These are phyloP conservation scores for Paramecium tetraurelia DNA, from an alignment of 73 alveolate species.

Conservation along the genomic window DNA sequence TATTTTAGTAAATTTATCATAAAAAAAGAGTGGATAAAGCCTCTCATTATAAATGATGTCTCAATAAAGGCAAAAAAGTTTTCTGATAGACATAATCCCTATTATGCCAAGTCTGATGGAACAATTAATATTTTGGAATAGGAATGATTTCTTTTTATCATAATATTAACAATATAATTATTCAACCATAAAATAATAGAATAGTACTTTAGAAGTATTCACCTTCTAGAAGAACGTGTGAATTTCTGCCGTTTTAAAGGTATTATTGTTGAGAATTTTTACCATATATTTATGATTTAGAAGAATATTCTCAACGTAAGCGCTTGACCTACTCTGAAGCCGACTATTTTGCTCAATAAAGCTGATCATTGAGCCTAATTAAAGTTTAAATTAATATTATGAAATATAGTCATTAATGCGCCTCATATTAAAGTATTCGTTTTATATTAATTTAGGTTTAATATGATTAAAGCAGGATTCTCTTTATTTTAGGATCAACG, in stretches of 20 bases:
- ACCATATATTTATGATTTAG: neutral
- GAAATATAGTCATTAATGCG: neutral
- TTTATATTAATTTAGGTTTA: neutral
- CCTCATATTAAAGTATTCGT: neutral
- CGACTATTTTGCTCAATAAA: neutral
- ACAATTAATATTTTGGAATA: neutral
- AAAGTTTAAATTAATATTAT: neutral
- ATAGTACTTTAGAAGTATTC: neutral
- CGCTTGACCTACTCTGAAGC: neutral
- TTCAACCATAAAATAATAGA: neutral
- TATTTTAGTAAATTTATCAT: neutral
- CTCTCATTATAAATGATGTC: neutral
- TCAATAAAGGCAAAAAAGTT: constrained; percentile 11
- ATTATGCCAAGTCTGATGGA: constrained; percentile 40
- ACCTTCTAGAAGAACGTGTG: neutral
- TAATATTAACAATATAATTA: neutral
- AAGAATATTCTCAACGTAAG: neutral
- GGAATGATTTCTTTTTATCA: neutral
- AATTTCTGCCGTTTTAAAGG: neutral
- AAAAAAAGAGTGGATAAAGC: constrained; percentile 33
- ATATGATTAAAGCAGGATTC: neutral
- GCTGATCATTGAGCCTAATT: neutral
- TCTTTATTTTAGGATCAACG: neutral
- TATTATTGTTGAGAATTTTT: neutral
- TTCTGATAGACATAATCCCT: constrained; percentile 26